A percentile compares a stretch with the other conserved stretches of the same genome.
Evolutionary conservation across 768 basidiomycete genomes (phyloP).

Genomic region (Ramaria sp.): DNA sequence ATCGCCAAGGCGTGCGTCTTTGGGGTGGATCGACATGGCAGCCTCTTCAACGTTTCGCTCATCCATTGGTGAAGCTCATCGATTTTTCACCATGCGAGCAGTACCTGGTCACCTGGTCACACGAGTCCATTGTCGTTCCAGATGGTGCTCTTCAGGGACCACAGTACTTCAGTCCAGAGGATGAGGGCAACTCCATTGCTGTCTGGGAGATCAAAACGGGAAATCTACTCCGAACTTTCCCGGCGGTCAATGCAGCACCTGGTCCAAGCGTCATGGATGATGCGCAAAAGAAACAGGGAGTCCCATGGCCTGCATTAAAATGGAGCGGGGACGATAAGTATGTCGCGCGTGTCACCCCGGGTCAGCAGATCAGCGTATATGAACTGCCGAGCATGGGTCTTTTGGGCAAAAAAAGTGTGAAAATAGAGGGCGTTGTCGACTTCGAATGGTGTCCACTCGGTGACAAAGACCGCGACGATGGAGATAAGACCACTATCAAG

Average conservation of each 20-base stretch:
- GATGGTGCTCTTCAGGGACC: conserved; percentile 73
- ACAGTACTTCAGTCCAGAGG: conserved; percentile 82
- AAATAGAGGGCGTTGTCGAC: conserved; percentile 94
- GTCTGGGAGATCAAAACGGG: conserved; percentile 99
- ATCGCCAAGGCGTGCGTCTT: conserved; percentile 88
- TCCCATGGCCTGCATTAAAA: conserved; percentile 92
- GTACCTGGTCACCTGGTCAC: conserved; percentile 96
- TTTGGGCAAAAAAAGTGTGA: conserved; percentile 92
- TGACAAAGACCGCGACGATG: conserved; percentile 77
- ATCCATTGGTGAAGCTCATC: conserved; percentile 89
- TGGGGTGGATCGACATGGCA: conserved; percentile 94
- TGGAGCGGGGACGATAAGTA: conserved; percentile 97
- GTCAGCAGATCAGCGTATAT: conserved; percentile 92
- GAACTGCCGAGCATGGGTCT: conserved; percentile 91
- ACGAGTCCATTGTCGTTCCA: conserved; percentile 81
- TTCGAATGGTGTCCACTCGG: conserved; percentile 97
- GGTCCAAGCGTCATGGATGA: conserved; percentile 43
- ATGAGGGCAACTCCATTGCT: conserved; percentile 93
- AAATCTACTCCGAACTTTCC: conserved; percentile 85
- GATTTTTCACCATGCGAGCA: conserved; percentile 97
- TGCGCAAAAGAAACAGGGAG: conserved; percentile 57
- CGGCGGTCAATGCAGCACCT: conserved; percentile 32
- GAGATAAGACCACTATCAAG: conserved; percentile 36
- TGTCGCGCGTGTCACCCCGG: conserved; percentile 80
- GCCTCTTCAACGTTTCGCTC: conserved; percentile 82